Evolutionary conservation across 768 basidiomycete species (phyloP), one percentile per base, ranked within the genome.

Genomic region (Rhizopogon vesiculosus): DNA sequence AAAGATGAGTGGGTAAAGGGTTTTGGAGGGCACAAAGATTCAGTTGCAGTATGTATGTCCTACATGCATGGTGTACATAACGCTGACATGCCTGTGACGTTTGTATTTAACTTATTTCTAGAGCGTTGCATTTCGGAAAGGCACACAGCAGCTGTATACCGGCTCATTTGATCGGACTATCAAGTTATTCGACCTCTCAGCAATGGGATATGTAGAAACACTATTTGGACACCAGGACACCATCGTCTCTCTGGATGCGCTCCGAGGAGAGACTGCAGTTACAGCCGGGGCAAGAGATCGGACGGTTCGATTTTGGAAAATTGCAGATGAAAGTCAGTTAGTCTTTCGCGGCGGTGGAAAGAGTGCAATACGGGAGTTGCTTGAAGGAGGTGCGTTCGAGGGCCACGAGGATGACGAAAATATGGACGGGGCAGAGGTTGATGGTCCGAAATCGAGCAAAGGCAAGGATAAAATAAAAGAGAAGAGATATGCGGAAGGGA

Each of bases 171-270:
- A 98, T 68, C 88, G 95, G 13, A 93, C 94, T 0, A 66, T 97
- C 54, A 96, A 96, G 69, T 76, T 98, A 3, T 96, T 89, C 70
- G 95, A 89, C 67, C 74, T 81, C 45, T 80, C 74, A 57, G 90
- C 91, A 5, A 82, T 96, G 79, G 93, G 92, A 9, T 93, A 94
- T 64, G 87, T 98, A 54, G 96, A 99, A 69, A 98, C 96, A 7
- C 76, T 98, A 4, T 99, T 96, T 66, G 97, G 97, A 1, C 97
- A 99, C 67, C 96, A 98, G 73, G 95, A 98, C 64, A 81, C 83
- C 29, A 83, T 97, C 29, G 74, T 90, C 15, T 76, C 80, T 4
- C 64, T 99, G 5, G 91, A 94, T 59, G 79, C 92, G 6, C 80
- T 98, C 15, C 85, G 89, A 35, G 83, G 83, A 7, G 93, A 98